Evolutionary conservation across 257 asterid genomes (phyloP).

Genomic region (Dorcoceras hygrometricum): DNA sequence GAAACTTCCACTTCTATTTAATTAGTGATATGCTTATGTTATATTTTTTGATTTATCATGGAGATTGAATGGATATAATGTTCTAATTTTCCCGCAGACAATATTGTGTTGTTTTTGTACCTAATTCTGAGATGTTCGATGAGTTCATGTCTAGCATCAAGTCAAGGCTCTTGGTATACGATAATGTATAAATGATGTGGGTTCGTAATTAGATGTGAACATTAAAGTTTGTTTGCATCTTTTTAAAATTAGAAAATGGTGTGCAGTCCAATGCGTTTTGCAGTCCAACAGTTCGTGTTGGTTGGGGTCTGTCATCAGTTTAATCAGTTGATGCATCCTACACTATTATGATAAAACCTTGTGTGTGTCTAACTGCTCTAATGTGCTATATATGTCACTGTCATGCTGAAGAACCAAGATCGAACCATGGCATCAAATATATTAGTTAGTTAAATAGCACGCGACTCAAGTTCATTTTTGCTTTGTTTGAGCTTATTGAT

Average conservation of each 20-base stretch:
- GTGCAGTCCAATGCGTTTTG: background rate
- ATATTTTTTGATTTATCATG: background rate
- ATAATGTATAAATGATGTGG: background rate
- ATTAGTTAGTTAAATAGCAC: background rate
- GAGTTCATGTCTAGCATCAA: constrained; percentile 19
- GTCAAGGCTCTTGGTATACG: background rate
- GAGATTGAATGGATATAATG: constrained; percentile 5
- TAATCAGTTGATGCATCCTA: too few species aligned
- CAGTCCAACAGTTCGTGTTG: background rate
- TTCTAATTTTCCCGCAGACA: constrained; percentile 5
- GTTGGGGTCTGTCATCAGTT: background rate
- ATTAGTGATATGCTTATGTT: background rate
- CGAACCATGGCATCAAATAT: background rate
- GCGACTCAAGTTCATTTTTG: background rate
- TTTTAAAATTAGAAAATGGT: background rate
- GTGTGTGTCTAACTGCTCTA: background rate
- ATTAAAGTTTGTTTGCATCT: background rate
- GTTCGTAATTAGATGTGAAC: background rate
- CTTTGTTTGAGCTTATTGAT: background rate
- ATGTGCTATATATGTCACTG: background rate
- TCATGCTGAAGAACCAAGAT: background rate
- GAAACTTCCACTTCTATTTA: constrained; percentile 25
- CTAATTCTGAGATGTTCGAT: constrained; percentile 7
- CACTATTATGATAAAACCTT: background rate
- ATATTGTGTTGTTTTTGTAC: background rate